Conservation (phyloP, 495 filamentous ascomycete species). For the Ramalina intermedia region DNA sequence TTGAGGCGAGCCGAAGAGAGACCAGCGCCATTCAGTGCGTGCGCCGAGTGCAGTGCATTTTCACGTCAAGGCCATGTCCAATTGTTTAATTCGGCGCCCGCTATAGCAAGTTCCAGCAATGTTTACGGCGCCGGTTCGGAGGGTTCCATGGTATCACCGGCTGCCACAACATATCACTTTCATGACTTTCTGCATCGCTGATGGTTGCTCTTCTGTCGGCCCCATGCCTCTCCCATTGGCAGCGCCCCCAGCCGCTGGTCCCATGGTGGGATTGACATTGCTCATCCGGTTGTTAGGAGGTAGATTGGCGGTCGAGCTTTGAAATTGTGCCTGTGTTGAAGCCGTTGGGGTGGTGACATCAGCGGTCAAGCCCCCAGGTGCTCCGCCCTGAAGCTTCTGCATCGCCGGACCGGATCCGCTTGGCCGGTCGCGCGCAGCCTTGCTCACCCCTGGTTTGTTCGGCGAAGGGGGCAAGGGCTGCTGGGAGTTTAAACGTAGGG, state of each 20-base stretch:
- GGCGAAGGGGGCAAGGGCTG: slow-evolving; percentile 82
- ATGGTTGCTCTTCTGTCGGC: slow-evolving; percentile 32
- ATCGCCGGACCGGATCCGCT: slow-evolving; percentile 56
- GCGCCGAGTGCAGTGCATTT: no score
- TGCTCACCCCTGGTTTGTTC: slow-evolving; percentile 64
- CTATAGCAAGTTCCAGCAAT: no score
- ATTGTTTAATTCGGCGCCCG: no score
- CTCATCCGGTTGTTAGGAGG: slow-evolving; percentile 42
- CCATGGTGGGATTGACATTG: slow-evolving; percentile 39
- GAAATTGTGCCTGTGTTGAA: slow-evolving; percentile 81
- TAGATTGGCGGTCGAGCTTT: slow-evolving; percentile 76
- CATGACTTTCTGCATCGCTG: slow-evolving; percentile 54
- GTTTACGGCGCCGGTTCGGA: no score
- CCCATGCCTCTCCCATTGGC: slow-evolving; percentile 19
- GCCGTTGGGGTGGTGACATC: slow-evolving; percentile 65
- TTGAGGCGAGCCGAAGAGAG: no score
- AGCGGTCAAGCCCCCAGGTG: slow-evolving; percentile 47
- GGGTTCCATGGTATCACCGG: slow-evolving; percentile 11
- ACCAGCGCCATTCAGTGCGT: no score
- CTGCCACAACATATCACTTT: slow-evolving; percentile 72
- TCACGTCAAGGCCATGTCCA: no score
- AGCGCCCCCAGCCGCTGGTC: slow-evolving; percentile 26
- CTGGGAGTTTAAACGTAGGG: slow-evolving; percentile 93
- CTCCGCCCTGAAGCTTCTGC: slow-evolving; percentile 58
- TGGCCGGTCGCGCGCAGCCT: slow-evolving; percentile 58